Evolutionary conservation across 352 stramenopile genomes (phyloP).

Genomic region (Globisporangium cederbergense): DNA sequence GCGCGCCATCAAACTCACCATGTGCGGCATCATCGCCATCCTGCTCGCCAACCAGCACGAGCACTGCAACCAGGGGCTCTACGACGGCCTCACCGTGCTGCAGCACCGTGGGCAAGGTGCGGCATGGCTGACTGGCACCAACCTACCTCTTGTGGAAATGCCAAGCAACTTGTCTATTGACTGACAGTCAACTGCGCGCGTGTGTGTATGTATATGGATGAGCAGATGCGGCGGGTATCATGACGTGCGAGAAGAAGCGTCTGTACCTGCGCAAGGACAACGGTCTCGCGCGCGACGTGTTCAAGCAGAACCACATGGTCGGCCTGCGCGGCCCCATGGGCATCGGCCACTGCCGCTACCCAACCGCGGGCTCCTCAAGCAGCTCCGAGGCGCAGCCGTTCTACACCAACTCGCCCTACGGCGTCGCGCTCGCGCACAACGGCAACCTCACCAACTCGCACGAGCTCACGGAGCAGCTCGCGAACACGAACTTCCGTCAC

Average conservation of each 20-base stretch:
- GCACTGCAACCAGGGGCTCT: slow-evolving; percentile 93
- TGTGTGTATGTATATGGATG: background rate
- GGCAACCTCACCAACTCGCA: slow-evolving; percentile 99
- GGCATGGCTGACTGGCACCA: background rate
- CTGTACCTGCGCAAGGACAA: slow-evolving; percentile 98
- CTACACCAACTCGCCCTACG: slow-evolving; percentile 99
- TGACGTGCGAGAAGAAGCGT: slow-evolving; percentile 91
- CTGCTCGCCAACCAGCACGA: slow-evolving; percentile 94
- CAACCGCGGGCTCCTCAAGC: slow-evolving; percentile 92
- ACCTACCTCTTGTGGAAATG: background rate
- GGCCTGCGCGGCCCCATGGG: slow-evolving; percentile 94
- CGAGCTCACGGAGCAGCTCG: slow-evolving; percentile 91
- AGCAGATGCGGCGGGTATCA: slow-evolving; percentile 92
- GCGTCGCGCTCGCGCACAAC: slow-evolving; percentile 97
- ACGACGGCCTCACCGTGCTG: slow-evolving; percentile 97
- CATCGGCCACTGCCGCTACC: slow-evolving; percentile 98
- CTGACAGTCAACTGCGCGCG: no score
- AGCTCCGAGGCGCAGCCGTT: slow-evolving; percentile 95
- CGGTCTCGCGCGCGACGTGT: slow-evolving; percentile 98
- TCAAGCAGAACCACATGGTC: slow-evolving; percentile 98
- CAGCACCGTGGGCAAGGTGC: slow-evolving; percentile 96
- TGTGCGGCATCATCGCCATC: slow-evolving; percentile 98
- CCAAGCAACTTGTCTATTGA: background rate
- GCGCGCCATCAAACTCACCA: slow-evolving; percentile 33
- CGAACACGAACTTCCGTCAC: slow-evolving; percentile 92